Base-by-base conservation (phyloP, 495 filamentous ascomycete genomes). In the Aspergillus sclerotioniger region DNA sequence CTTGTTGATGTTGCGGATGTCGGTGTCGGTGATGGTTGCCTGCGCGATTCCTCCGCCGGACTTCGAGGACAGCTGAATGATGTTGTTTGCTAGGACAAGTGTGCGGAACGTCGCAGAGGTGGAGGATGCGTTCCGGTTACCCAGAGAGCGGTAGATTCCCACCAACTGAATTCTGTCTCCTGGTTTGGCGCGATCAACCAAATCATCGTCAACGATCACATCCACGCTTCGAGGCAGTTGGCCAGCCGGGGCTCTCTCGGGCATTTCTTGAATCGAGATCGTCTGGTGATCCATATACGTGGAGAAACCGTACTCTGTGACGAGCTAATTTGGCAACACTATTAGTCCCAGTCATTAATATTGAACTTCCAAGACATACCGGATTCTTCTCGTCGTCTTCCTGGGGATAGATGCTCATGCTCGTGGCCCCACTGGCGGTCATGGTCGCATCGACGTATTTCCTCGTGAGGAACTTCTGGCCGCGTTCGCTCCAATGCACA, bases 251-350 rank as follows among this genome's bases (percentile, higher is more conserved):
- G 94, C 94, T 65, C 94, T 82, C 70, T 99, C 94, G 13, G 94
- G 94, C 94, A 99, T 99, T 80, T 99, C 94, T 79, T 99, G 94
- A 65, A 99, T 96, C 0, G 94, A 98, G 48, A 99, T 91, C 16
- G 91, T 92, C 69, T 99, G 94, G 71, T 99, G 95, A 69, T 99
- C 94, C 68, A 93, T 83, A 70, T 97, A 99, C 17, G 88, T 94
- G 70, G 87, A 94, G 72, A 95, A 90, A 8, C 94, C 94, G 71
- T 96, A 98, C 67, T 99, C 95, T 39, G 95, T 98, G 62, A 89
- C 85, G 15, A 99, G 82, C 68, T 87, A 62, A 32, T 47, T 6
- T 54, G 7, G 37, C 28, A 17, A 46, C 21, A 49, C 4, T 20
- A 41, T 71, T 58, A 70, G 61, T 49, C n/a, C 1, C n/a, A 13